phyloP scores from a whole-genome alignment of 257 asterid species.

The Mentha longifolia region DNA sequence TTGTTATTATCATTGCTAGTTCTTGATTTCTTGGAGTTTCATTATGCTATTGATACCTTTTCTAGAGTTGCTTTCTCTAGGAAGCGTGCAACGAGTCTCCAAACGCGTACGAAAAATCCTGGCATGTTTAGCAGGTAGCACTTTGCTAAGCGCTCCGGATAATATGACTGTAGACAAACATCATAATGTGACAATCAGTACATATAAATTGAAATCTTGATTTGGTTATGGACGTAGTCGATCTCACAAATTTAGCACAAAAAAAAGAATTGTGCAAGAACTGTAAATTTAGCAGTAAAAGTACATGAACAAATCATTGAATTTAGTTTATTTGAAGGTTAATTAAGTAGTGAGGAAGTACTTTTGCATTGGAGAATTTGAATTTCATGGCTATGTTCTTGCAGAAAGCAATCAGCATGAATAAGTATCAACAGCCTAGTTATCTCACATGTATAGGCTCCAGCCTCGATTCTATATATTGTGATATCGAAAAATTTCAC shows the following conservation, averaged over 20 bases:
- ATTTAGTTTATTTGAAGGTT: too few species aligned
- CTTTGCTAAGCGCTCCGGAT: slow-evolving; percentile 78
- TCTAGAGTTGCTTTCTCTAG: slow-evolving; percentile 70
- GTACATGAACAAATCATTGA: too few species aligned
- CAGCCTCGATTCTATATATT: neutral
- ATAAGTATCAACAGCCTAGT: too few species aligned
- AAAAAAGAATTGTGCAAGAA: too few species aligned
- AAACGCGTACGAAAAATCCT: slow-evolving; percentile 64
- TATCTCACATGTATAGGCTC: neutral
- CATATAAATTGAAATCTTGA: neutral
- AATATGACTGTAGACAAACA: slow-evolving; percentile 53
- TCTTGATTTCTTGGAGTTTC: neutral
- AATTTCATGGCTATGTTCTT: too few species aligned
- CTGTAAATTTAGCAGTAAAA: neutral
- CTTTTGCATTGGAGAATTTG: too few species aligned
- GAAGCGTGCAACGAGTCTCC: slow-evolving; percentile 70
- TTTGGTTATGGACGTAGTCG: neutral
- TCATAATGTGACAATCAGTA: neutral
- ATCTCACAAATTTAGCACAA: too few species aligned
- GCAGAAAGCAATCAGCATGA: too few species aligned
- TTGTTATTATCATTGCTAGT: neutral
- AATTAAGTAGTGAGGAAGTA: too few species aligned
- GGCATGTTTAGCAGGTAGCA: slow-evolving; percentile 74
- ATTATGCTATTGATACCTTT: slow-evolving; percentile 46
- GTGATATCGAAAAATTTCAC: too few species aligned